These are phyloP conservation scores for Sphagnum tenellum DNA, from an alignment of 225 moss, liverwort and hornwort genomes.

Conservation along the genomic window DNA sequence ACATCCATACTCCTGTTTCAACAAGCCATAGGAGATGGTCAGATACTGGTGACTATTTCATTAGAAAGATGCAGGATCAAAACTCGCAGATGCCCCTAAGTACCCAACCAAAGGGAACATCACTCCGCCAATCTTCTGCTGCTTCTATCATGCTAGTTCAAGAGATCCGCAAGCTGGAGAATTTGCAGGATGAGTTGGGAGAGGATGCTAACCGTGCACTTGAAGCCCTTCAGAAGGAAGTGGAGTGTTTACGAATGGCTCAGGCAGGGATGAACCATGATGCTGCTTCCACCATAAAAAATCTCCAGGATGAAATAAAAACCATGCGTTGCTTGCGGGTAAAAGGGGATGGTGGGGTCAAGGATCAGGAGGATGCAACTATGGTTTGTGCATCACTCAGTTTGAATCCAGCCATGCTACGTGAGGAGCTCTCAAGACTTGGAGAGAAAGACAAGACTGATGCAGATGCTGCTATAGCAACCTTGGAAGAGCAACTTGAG, in stretches of 20 bases:
- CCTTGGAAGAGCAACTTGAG: conserved; percentile 93
- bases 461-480: conserved; percentile 88
- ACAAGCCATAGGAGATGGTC: conserved; percentile 48
- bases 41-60: conserved; percentile 47
- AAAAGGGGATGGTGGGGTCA: conserved; percentile 1
- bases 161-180: conserved; percentile 96
- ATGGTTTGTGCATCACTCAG: conserved; percentile 27
- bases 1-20: no score
- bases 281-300: conserved; percentile 84
- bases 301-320: conserved; percentile 87
- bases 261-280: conserved; percentile 98
- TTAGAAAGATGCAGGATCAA: conserved; percentile 37
- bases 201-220: conserved; percentile 95
- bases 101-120: conserved; percentile 17
- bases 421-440: conserved; percentile 78
- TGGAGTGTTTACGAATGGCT: conserved; percentile 85
- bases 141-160: conserved; percentile 95
- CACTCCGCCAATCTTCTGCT: conserved; percentile 72
- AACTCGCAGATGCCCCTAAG: conserved; percentile 20
- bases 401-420: conserved; percentile 49
- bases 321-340: conserved; percentile 71
- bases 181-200: conserved; percentile 91
- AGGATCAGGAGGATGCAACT: not conserved
- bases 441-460: conserved; percentile 73
- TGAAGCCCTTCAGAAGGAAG: conserved; percentile 95